Base-by-base conservation (phyloP, 805 yeast species). In the Wickerhamomyces mucosus region DNA sequence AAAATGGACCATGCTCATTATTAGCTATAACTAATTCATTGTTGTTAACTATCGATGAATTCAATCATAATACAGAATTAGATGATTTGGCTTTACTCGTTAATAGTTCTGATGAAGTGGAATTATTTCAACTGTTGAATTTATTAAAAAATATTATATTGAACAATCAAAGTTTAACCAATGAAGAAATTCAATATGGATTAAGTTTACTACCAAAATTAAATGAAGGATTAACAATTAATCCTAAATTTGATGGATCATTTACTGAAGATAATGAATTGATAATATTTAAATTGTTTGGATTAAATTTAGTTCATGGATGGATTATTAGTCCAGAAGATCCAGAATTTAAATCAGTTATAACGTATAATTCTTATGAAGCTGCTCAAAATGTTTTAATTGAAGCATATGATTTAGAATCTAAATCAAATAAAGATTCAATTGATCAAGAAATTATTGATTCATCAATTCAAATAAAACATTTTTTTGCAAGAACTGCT, bases 1-100 rank as follows among this genome's bases (percentile, higher is more conserved):
- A 58, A 29, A 84, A 85, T 47, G 96, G 96, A 0, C 95, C 96
- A 0, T 86, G 95, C 50, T 94, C 95, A 2, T 54, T 88, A 23
- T 67, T 88, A 11, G 88, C 95, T 0, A 56, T 88, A 25, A 66
- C 74, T 29, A 88, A 88, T 50, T 69, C 84, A 0, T 51, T 88
- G 12, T 50, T 84, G 6, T 53, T 86, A 14, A 58, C 73, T 4
- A n/a, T n/a, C n/a, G 65, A 65, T 11, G 44, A 48, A 7, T 46
- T 36, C 12, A 36, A 38, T 3, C 37, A 46, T n/a, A 37, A 45
- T 16, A 34, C 40, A 8, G 52, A 44, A 21, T 45, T 45, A 2
- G 43, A 45, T 21, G 48, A 46, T 9, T 36, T 63, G 26, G 51
- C 55, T 3, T 49, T 48, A 3, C 42, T 58, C 14, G 59, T 62